Conservation (phyloP, 345 rosid species). For the Citrus unshiu region DNA sequence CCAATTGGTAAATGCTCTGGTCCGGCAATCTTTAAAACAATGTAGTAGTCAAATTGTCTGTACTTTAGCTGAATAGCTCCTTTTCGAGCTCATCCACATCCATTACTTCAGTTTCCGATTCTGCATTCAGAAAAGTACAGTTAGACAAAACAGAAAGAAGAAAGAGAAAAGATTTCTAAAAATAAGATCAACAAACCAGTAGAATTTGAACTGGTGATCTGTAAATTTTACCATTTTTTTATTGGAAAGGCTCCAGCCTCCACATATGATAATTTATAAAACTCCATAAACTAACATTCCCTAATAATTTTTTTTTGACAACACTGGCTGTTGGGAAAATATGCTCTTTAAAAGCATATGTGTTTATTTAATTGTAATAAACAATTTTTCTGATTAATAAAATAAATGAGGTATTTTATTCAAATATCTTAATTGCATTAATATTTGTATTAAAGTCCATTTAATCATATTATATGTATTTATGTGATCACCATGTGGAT, state of each 20-base stretch:
- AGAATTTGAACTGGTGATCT: conserved; percentile 29
- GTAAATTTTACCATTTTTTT: conserved; percentile 40
- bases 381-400: too few species aligned
- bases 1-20: conserved; percentile 53
- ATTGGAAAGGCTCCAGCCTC: conserved; percentile 46
- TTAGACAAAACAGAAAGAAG: neutral
- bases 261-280: conserved; percentile 47
- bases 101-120: neutral
- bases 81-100: conserved; percentile 47
- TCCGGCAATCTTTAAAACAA: conserved; percentile 44
- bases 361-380: too few species aligned
- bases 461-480: too few species aligned
- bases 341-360: too few species aligned
- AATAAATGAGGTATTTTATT: too few species aligned
- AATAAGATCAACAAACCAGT: conserved; percentile 31
- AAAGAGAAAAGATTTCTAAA: neutral
- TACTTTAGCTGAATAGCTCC: conserved; percentile 52
- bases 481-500: too few species aligned
- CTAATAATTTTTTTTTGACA: conserved; percentile 24
- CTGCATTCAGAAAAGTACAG: conserved; percentile 21
- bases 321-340: conserved; percentile 22
- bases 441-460: too few species aligned
- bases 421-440: too few species aligned
- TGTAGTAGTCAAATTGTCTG: conserved; percentile 56
- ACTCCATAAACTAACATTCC: conserved; percentile 40